Conservation (phyloP, 108 stramenopile genomes). For the Nitzschia sp. region DNA sequence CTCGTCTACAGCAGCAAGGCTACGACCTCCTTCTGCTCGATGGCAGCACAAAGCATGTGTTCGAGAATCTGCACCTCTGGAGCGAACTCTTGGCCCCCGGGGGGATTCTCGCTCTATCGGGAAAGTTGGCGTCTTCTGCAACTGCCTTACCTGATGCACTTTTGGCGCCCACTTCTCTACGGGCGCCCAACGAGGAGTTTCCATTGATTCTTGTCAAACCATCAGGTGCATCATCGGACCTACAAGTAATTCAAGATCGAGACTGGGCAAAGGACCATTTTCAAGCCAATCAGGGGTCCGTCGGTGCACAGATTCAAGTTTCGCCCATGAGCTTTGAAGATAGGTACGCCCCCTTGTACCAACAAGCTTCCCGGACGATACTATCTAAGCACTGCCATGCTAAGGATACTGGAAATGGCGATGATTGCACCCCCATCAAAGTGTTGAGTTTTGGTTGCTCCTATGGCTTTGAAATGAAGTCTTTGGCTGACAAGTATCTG, state of each 20-base stretch:
- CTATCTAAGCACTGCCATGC: background rate
- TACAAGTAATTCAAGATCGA: background rate
- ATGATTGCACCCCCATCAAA: background rate
- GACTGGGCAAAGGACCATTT: background rate
- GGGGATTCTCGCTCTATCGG: background rate
- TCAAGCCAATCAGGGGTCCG: background rate
- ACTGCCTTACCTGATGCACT: background rate
- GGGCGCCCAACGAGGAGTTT: background rate
- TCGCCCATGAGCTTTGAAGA: conserved; percentile 1
- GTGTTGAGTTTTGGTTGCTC: conserved; percentile 4
- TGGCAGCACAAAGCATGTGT: background rate
- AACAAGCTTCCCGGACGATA: background rate
- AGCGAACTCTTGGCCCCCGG: background rate
- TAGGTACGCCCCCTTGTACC: background rate
- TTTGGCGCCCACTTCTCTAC: background rate
- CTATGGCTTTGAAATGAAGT: conserved; percentile 3
- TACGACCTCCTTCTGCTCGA: background rate
- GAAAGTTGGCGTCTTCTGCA: background rate
- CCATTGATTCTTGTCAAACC: background rate
- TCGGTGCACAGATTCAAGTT: background rate
- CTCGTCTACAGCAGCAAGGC: background rate
- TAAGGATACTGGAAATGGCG: background rate
- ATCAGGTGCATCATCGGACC: background rate
- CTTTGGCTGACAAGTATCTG: background rate
- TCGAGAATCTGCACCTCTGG: background rate